Percentiles rank a stretch among this genome's conserved stretches.
phyloP scores from a whole-genome alignment of 805 yeast species.

The Suhomyces tanzawaensis region DNA sequence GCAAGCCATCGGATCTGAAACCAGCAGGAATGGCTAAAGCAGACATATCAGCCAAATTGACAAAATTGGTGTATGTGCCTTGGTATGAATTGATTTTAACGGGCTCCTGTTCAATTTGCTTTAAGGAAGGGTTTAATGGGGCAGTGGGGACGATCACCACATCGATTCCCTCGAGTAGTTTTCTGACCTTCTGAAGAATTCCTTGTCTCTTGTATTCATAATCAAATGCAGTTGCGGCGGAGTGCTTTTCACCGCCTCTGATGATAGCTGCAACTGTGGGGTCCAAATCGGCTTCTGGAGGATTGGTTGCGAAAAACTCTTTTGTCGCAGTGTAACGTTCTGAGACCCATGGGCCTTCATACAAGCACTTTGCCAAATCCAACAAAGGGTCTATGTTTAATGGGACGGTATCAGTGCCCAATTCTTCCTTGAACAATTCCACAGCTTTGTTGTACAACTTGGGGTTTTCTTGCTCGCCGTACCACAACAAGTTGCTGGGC shows the following conservation, averaged over 20 bases:
- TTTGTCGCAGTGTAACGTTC: constrained; percentile 86
- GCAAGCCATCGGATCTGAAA: constrained; percentile 78
- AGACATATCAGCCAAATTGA: constrained; percentile 87
- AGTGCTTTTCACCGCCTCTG: constrained; percentile 69
- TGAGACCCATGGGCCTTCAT: constrained; percentile 99
- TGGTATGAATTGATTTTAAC: constrained; percentile 80
- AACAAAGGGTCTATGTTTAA: constrained; percentile 74
- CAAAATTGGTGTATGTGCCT: constrained; percentile 98
- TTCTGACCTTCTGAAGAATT: constrained; percentile 62
- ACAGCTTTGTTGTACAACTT: constrained; percentile 63
- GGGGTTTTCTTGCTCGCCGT: constrained; percentile 76
- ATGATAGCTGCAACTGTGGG: constrained; percentile 80
- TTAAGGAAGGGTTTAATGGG: constrained; percentile 85
- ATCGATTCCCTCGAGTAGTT: constrained; percentile 59
- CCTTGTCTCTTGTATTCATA: constrained; percentile 85
- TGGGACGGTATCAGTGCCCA: constrained; percentile 55
- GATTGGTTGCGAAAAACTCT: constrained; percentile 67
- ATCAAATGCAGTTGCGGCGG: constrained; percentile 81
- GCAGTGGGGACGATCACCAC: constrained; percentile 89
- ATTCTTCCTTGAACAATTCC: constrained; percentile 32
- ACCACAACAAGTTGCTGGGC: constrained; percentile 75
- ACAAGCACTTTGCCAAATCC: constrained; percentile 80
- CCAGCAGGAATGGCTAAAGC: constrained; percentile 92
- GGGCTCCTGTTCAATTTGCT: constrained; percentile 73
- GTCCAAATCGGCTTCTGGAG: constrained; percentile 70